These are phyloP conservation scores for Lecanicillium sp. DNA, from an alignment of 2,329 filamentous ascomycete genomes.

Conservation along the genomic window DNA sequence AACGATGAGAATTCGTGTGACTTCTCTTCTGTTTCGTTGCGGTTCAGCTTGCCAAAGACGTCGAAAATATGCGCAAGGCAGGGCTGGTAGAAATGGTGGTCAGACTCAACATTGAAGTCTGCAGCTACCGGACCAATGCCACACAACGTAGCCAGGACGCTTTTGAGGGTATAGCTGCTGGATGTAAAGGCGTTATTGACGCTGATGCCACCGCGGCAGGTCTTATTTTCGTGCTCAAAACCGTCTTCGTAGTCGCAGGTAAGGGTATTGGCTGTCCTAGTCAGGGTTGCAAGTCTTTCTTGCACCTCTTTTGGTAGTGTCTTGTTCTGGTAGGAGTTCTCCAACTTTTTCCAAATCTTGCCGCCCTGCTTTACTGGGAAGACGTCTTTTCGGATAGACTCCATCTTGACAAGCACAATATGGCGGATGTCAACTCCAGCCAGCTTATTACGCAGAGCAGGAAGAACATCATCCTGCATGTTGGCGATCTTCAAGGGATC, in stretches of 20 bases:
- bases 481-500: slow-evolving; percentile 35
- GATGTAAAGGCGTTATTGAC: slow-evolving; percentile 33
- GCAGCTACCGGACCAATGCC: slow-evolving; percentile 31
- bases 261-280: slow-evolving; percentile 23
- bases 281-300: slow-evolving; percentile 20
- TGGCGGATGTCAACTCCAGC: slow-evolving; percentile 30
- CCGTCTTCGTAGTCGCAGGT: slow-evolving; percentile 28
- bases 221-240: slow-evolving; percentile 10
- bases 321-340: slow-evolving; percentile 21
- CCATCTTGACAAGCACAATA: slow-evolving; percentile 32
- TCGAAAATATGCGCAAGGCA: slow-evolving; percentile 33
- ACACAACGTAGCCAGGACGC: slow-evolving; percentile 32
- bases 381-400: slow-evolving; percentile 36
- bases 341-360: slow-evolving; percentile 27
- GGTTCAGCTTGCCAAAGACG: slow-evolving; percentile 18
- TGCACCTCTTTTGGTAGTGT: slow-evolving; percentile 23
- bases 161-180: slow-evolving; percentile 36
- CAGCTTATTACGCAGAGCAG: slow-evolving; percentile 18
- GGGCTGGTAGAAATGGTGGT: slow-evolving; percentile 34
- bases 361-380: slow-evolving; percentile 35
- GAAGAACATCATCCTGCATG: slow-evolving; percentile 21
- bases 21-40: slow-evolving; percentile 6
- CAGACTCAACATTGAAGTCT: slow-evolving; percentile 34
- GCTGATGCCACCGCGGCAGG: slow-evolving; percentile 29
- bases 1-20: slow-evolving; percentile 14